These are phyloP conservation scores for Maudiozyma bulderi DNA, from an alignment of 805 yeast genomes.

Conservation along the genomic window DNA sequence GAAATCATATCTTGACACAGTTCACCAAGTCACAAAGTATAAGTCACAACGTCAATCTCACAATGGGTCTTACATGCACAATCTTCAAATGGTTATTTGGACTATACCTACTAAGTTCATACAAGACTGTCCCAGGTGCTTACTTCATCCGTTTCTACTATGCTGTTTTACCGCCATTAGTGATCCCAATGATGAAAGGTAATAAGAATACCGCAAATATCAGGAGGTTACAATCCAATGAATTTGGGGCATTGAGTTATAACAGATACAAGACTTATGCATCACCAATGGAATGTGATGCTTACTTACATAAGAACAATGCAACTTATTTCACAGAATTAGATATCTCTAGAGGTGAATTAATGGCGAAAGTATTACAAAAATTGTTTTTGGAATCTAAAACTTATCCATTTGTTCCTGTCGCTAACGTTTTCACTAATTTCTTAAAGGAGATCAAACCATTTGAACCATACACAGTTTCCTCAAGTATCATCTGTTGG, in stretches of 20 bases:
- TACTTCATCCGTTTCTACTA: slow-evolving; percentile 56
- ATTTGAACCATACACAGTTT: slow-evolving; percentile 46
- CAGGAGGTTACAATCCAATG: slow-evolving; percentile 11
- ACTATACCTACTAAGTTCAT: slow-evolving; percentile 22
- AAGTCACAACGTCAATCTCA: not conserved
- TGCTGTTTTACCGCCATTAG: slow-evolving; percentile 34
- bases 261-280: slow-evolving; percentile 43
- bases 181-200: slow-evolving; percentile 29
- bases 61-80: slow-evolving; percentile 2
- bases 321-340: slow-evolving; percentile 75
- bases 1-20: no score
- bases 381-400: slow-evolving; percentile 40
- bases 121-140: slow-evolving; percentile 60
- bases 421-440: slow-evolving; percentile 58
- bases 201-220: slow-evolving; percentile 12
- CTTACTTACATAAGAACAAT: slow-evolving; percentile 80
- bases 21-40: no score
- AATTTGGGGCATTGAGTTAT: slow-evolving; percentile 34
- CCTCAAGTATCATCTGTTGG: slow-evolving; percentile 65
- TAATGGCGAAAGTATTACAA: slow-evolving; percentile 49
- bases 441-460: slow-evolving; percentile 70
- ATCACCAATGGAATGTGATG: slow-evolving; percentile 73
- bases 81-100: slow-evolving; percentile 10
- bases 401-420: slow-evolving; percentile 55
- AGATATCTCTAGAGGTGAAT: slow-evolving; percentile 65